Percentiles rank a stretch among this genome's conserved stretches.
These are phyloP conservation scores for Kluyveromyces siamensis DNA, from an alignment of 805 yeast species.

Conservation along the genomic window DNA sequence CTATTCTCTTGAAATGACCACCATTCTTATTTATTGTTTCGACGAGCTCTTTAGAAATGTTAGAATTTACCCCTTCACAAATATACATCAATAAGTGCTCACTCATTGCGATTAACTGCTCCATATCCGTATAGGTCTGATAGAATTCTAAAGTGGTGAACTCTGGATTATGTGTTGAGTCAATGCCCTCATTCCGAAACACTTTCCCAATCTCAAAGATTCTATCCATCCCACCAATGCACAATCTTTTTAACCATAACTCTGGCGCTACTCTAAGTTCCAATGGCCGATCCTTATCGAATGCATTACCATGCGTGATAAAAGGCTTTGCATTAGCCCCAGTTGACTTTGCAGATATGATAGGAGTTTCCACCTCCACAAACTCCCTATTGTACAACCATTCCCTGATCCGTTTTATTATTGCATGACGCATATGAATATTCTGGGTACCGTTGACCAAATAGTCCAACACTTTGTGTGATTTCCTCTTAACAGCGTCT, in stretches of 20 bases:
- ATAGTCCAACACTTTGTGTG: constrained; percentile 67
- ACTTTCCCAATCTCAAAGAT: constrained; percentile 80
- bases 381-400: constrained; percentile 51
- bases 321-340: constrained; percentile 96
- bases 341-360: constrained; percentile 58
- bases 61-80: constrained; percentile 23
- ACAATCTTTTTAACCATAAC: constrained; percentile 78
- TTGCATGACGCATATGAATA: constrained; percentile 42
- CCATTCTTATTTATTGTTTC: constrained; percentile 8
- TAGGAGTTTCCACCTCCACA: constrained; percentile 84
- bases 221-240: constrained; percentile 77
- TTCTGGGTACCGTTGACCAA: constrained; percentile 45
- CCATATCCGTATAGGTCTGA: constrained; percentile 57
- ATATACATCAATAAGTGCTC: constrained; percentile 45
- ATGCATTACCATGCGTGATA: constrained; percentile 36
- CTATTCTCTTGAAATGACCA: constrained; percentile 24
- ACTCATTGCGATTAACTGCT: constrained; percentile 57
- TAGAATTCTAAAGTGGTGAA: constrained; percentile 88
- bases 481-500: constrained; percentile 48
- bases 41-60: constrained; percentile 4
- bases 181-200: constrained; percentile 91
- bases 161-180: constrained; percentile 89
- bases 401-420: constrained; percentile 45
- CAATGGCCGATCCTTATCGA: constrained; percentile 29
- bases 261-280: constrained; percentile 90